Evolutionary conservation across 2,329 filamentous ascomycete genomes (phyloP).

Genomic region (Pestalotiopsis sp.): DNA sequence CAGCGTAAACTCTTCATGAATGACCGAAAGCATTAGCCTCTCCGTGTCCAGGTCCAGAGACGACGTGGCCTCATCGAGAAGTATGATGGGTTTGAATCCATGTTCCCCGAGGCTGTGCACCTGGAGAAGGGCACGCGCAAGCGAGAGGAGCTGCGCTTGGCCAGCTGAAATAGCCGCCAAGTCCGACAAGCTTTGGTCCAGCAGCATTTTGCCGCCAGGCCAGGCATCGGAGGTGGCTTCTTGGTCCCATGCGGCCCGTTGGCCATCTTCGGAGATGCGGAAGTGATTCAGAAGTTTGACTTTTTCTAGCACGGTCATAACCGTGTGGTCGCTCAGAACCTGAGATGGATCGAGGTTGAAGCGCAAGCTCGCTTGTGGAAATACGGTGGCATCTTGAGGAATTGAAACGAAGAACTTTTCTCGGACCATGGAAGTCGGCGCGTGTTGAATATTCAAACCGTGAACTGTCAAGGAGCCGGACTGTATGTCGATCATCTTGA

Average conservation of each 20-base stretch:
- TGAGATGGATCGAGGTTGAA: conserved; percentile 32
- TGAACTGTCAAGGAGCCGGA: conserved; percentile 31
- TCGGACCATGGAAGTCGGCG: conserved; percentile 27
- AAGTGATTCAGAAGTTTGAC: conserved; percentile 22
- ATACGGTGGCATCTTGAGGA: conserved; percentile 32
- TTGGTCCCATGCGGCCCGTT: conserved; percentile 26
- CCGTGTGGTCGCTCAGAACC: conserved; percentile 21
- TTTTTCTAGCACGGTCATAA: conserved; percentile 19
- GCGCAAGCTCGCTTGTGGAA: conserved; percentile 28
- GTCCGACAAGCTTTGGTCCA: conserved; percentile 29
- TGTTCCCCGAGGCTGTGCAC: conserved; percentile 11
- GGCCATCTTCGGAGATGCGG: conserved; percentile 1
- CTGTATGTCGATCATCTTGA: conserved; percentile 29
- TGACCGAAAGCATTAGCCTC: conserved; percentile 31
- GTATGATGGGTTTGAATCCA: conserved; percentile 28
- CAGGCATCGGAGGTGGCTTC: too few species aligned
- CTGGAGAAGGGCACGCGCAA: conserved; percentile 34
- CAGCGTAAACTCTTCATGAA: conserved; percentile 32
- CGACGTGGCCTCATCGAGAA: conserved; percentile 36
- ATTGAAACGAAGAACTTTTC: conserved; percentile 33
- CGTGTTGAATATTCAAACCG: conserved; percentile 26
- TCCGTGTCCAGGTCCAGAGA: conserved; percentile 37
- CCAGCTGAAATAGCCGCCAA: conserved; percentile 34
- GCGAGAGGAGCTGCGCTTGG: conserved; percentile 35
- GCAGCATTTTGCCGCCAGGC: conserved; percentile 24